Percentiles rank a stretch among this genome's conserved stretches.
phyloP scores from a whole-genome alignment of 768 basidiomycete species.

The Termitomyces sp. region DNA sequence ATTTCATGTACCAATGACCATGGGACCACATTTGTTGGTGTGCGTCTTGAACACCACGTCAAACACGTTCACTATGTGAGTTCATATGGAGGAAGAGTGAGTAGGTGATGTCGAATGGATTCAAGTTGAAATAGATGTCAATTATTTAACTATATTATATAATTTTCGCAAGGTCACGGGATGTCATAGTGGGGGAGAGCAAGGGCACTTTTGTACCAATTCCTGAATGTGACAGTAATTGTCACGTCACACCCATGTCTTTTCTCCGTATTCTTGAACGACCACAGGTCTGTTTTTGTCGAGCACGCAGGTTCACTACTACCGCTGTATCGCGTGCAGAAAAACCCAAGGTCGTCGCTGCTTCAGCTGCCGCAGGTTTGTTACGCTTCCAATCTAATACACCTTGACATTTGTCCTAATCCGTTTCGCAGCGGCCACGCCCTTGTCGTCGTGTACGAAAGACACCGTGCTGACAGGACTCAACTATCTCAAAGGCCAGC shows the following conservation, averaged over 20 bases:
- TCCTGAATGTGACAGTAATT: conserved; percentile 1
- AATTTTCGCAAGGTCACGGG: too few species aligned
- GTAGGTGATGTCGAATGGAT: too few species aligned
- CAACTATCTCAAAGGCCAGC: conserved; percentile 80
- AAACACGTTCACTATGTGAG: too few species aligned
- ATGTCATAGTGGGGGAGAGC: too few species aligned
- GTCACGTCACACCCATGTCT: conserved; percentile 22
- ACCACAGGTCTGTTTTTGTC: conserved; percentile 13
- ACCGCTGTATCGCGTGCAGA: conserved; percentile 5
- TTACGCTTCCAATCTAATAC: not conserved
- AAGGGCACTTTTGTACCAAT: too few species aligned
- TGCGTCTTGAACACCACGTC: too few species aligned
- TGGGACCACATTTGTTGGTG: too few species aligned
- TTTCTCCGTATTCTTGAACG: conserved; percentile 21
- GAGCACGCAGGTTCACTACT: conserved; percentile 12
- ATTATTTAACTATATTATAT: too few species aligned
- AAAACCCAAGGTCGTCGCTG: conserved; percentile 9
- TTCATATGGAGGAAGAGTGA: too few species aligned
- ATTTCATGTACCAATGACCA: too few species aligned
- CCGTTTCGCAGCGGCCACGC: conserved; percentile 17
- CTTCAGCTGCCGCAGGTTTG: conserved; percentile 4
- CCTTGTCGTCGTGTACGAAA: conserved; percentile 60
- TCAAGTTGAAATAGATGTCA: too few species aligned
- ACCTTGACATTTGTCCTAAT: not conserved
- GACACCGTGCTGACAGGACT: conserved; percentile 79